Base-by-base conservation (phyloP, 108 stramenopile species). In the Schizochytrium sp. region DNA sequence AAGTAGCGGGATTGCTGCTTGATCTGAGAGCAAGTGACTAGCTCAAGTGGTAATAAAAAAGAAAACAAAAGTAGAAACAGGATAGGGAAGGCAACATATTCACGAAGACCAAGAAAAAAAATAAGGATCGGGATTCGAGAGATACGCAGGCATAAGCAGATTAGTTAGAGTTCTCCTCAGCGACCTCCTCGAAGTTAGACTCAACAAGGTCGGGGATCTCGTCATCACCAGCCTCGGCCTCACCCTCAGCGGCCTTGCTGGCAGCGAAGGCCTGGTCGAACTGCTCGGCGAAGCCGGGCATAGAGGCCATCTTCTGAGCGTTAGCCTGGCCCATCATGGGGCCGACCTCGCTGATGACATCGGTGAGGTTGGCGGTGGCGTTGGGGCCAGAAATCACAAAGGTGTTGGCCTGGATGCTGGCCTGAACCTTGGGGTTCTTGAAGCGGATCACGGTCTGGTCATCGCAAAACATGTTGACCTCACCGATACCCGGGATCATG, bases 381-480 rank as follows among this genome's bases (percentile, higher is more conserved):
- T 95, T 93, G 19, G 91, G 91, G 57, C 98, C 98, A 55, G 95
- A 95, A 56, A 99, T 95, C 89, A 98, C 96, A 96, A 97, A 99
- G 19, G 98, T 99, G 93, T 99, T 99, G 90, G 98, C 97, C 55
- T 92, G 94, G 87, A 99, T 97, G 57, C 97, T 95, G 56, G 97
- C 97, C 89, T 99, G 98, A 72, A 99, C 97, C 94, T 96, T 96
- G 49, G 38, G 28, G 73, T 97, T 97, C 59, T 93, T 92, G 88
- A 99, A 98, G 91, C 98, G 97, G 92, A 98, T 97, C 40, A 99
- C 98, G 89, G 97, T 96, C 83, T 97, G 97, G 89, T 98, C 97
- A 53, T 97, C 96, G 95, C 97, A 97, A 95, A 99, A 99, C 90
- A 99, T 95, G 91, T 99, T 98, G 72, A 98, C 98, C 91, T 99